These are phyloP conservation scores for Wickerhamomyces kurtzmanii DNA, from an alignment of 805 yeast genomes.

Conservation along the genomic window DNA sequence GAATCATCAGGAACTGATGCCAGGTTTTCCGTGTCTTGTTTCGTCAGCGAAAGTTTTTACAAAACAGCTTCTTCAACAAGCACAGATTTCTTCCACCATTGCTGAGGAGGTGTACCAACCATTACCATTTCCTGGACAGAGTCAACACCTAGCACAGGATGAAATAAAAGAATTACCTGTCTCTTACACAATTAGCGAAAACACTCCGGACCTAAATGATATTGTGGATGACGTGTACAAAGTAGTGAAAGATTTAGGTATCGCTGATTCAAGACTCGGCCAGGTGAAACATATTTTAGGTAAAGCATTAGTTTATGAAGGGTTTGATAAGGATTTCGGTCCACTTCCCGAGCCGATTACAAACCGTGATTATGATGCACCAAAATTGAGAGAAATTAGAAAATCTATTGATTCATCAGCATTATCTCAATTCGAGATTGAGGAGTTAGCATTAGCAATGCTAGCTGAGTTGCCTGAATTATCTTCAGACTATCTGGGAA, in stretches of 20 bases:
- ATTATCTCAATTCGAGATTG: constrained; percentile 54
- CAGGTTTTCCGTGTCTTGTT: constrained; percentile 67
- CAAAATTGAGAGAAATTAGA: constrained; percentile 78
- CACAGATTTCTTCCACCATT: constrained; percentile 20
- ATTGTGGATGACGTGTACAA: constrained; percentile 18
- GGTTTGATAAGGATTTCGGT: constrained; percentile 48
- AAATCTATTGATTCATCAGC: constrained; percentile 54
- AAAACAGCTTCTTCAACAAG: constrained; percentile 20
- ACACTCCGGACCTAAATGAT: constrained; percentile 13
- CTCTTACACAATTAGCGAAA: constrained; percentile 9
- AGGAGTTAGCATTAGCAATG: constrained; percentile 77
- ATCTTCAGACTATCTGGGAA: constrained; percentile 88
- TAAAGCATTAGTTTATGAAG: constrained; percentile 31
- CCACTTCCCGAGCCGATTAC: constrained; percentile 68
- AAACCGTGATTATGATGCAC: constrained; percentile 74
- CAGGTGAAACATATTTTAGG: constrained; percentile 34
- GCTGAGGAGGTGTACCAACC: constrained; percentile 16
- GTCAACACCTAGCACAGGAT: constrained; percentile 7
- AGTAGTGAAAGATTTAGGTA: constrained; percentile 22
- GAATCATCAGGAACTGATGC: constrained; percentile 74
- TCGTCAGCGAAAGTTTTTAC: constrained; percentile 73
- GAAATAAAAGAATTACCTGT: constrained; percentile 4
- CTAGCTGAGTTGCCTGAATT: constrained; percentile 82
- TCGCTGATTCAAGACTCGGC: constrained; percentile 15
- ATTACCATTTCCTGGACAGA: constrained; percentile 9